Evolutionary conservation across 2,329 filamentous ascomycete genomes (phyloP).

Genomic region (Gyromitra esculenta): DNA sequence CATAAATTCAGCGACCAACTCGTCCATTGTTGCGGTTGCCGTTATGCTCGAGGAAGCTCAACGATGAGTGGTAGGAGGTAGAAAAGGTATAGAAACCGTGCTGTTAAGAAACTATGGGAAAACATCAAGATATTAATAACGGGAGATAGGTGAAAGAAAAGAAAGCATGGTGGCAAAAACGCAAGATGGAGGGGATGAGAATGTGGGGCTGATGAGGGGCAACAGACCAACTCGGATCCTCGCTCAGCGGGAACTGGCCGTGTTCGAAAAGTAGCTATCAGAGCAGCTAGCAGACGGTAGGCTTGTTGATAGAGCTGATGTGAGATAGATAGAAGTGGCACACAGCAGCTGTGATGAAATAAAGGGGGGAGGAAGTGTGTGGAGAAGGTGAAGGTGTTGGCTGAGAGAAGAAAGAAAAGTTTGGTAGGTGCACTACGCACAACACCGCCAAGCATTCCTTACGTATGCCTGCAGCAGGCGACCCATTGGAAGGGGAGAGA

Average conservation of each 20-base stretch:
- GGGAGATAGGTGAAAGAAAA: constrained; percentile 20
- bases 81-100: constrained; percentile 4
- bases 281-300: neutral
- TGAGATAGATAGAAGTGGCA: constrained; percentile 7
- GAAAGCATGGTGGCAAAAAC: constrained; percentile 39
- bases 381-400: constrained; percentile 17
- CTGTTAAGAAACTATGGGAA: constrained; percentile 22
- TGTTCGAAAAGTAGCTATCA: constrained; percentile 7
- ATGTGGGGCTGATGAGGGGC: constrained; percentile 49
- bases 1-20: constrained; percentile 79
- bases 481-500: constrained; percentile 20
- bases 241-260: neutral
- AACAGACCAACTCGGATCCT: constrained; percentile 41
- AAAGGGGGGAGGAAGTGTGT: neutral
- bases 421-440: constrained; percentile 25
- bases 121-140: constrained; percentile 15
- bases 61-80: neutral
- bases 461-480: constrained; percentile 31
- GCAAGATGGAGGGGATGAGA: constrained; percentile 22
- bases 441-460: constrained; percentile 48
- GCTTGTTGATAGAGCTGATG: constrained; percentile 8
- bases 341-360: constrained; percentile 6
- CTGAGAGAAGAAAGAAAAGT: constrained; percentile 40
- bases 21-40: constrained; percentile 68
- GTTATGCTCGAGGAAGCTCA: constrained; percentile 24